phyloP scores from a whole-genome alignment of 805 yeast species.

The Lipomyces oligophaga region DNA sequence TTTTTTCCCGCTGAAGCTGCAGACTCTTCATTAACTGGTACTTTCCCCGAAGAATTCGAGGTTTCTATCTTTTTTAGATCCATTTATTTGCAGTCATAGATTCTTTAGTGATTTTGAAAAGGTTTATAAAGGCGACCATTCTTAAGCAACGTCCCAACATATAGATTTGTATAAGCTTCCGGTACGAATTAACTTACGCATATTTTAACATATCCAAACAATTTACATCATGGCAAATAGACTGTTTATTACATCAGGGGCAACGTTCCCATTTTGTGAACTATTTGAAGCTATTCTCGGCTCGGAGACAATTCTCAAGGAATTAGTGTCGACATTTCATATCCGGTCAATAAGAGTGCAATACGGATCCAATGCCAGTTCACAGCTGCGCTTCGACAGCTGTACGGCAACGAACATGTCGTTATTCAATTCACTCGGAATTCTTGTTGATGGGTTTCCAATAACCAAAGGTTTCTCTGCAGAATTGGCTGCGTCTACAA shows the following conservation, averaged over 20 bases:
- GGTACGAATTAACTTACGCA: neutral
- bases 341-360: neutral
- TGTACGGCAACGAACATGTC: no score
- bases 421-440: no score
- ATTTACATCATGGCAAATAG: neutral
- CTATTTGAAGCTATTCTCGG: no score
- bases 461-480: no score
- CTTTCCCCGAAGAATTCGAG: neutral
- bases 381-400: neutral
- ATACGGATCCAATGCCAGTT: neutral
- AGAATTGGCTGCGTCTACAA: no score
- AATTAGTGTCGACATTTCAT: neutral
- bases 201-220: neutral
- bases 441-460: no score
- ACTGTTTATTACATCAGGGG: neutral
- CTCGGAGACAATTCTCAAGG: no score
- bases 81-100: neutral
- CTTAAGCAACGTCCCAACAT: neutral
- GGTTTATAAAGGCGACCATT: neutral
- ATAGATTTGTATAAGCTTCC: no score
- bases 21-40: constrained; percentile 1
- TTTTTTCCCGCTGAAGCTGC: neutral
- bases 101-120: neutral
- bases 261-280: no score
- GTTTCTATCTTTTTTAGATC: neutral